These are phyloP conservation scores for Solanum habrochaites DNA, from an alignment of 257 asterid species.

Conservation along the genomic window DNA sequence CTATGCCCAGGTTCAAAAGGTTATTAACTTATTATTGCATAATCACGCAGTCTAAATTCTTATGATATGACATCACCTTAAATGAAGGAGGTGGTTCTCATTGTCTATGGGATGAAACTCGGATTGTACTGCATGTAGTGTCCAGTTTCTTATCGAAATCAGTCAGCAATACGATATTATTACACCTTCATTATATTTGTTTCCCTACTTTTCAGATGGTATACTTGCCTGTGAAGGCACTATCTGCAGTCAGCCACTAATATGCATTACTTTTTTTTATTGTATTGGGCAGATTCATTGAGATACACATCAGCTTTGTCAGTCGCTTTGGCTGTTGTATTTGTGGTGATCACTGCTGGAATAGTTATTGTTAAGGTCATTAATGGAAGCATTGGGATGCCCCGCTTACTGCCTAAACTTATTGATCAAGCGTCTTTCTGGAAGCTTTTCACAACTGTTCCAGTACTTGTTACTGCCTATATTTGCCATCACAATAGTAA, in stretches of 20 bases:
- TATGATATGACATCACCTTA: background rate
- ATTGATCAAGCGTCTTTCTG: constrained; percentile 81
- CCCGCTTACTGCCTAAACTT: constrained; percentile 56
- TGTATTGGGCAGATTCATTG: constrained; percentile 52
- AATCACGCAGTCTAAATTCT: background rate
- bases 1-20: background rate
- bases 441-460: constrained; percentile 77
- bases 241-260: background rate
- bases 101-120: background rate
- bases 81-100: background rate
- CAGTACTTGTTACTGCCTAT: constrained; percentile 79
- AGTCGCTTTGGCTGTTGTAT: constrained; percentile 60
- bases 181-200: background rate
- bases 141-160: background rate
- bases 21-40: background rate
- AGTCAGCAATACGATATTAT: background rate
- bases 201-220: background rate
- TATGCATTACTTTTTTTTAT: background rate
- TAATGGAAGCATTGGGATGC: constrained; percentile 68
- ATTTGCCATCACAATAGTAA: constrained; percentile 80
- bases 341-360: constrained; percentile 82
- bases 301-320: constrained; percentile 86
- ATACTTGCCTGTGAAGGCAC: background rate
- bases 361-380: constrained; percentile 44
- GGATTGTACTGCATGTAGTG: background rate